phyloP scores from a whole-genome alignment of 805 yeast genomes.

The Zygotorulaspora florentina region DNA sequence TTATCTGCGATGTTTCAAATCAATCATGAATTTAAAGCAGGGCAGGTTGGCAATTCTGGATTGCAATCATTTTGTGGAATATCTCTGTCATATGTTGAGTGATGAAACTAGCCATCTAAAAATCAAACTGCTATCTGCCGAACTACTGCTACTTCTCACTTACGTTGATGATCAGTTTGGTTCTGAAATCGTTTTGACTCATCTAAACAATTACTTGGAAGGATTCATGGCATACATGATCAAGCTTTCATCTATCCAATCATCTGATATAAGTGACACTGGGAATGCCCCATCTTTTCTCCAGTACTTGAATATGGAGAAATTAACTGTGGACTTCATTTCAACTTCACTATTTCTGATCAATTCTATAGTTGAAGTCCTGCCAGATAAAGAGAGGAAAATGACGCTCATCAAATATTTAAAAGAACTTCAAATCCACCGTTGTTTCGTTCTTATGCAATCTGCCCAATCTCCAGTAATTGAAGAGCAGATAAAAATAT shows the following conservation, averaged over 20 bases:
- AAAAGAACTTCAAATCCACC: slow-evolving; percentile 51
- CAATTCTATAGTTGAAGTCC: slow-evolving; percentile 54
- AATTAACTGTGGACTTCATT: slow-evolving; percentile 57
- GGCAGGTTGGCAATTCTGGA: slow-evolving; percentile 18
- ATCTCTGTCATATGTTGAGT: slow-evolving; percentile 17
- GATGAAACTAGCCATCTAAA: slow-evolving; percentile 14
- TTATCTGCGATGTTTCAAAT: slow-evolving; percentile 28
- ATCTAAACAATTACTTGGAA: slow-evolving; percentile 14
- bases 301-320: slow-evolving; percentile 18
- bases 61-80: slow-evolving; percentile 12
- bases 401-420: slow-evolving; percentile 58
- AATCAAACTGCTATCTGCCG: slow-evolving; percentile 22
- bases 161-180: slow-evolving; percentile 28
- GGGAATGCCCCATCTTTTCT: slow-evolving; percentile 2
- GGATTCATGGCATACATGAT: neutral
- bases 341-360: slow-evolving; percentile 66
- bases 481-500: slow-evolving; percentile 61
- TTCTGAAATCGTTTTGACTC: slow-evolving; percentile 17
- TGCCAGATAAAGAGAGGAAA: slow-evolving; percentile 35
- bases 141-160: slow-evolving; percentile 25
- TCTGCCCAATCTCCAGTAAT: slow-evolving; percentile 53
- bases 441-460: slow-evolving; percentile 49
- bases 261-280: neutral
- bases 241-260: neutral
- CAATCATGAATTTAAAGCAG: slow-evolving; percentile 21